Base-by-base conservation (phyloP, 345 rosid genomes). In the Moringa oleifera region DNA sequence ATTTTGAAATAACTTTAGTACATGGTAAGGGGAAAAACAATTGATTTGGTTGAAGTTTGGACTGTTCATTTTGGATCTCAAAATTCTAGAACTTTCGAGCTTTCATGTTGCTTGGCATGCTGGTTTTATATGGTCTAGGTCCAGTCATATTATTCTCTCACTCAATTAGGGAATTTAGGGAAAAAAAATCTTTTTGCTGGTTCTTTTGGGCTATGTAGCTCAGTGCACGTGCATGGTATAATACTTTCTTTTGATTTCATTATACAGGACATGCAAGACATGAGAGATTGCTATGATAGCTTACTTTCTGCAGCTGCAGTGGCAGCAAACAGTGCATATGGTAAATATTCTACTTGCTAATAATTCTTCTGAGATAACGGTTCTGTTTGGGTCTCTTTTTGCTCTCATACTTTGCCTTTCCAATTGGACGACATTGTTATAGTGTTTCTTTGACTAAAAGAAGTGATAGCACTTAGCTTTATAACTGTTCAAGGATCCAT, bases 241-340 rank as follows among this genome's bases (percentile, higher is more conserved):
- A 28, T 28, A 8, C 33, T 28, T 28, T 8, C 18, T 18, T 46
- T 53, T 64, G 45, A 58, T 49, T 53, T 47, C 51, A 37, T 55
- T 41, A 33, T 61, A 19, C 65, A 95, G 99, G 96, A 89, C 37
- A 85, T 95, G 97, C 95, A 80, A 69, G 85, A 81, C 57, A 89
- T 95, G 90, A 83, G 85, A 76, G 77, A 85, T 56, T 87, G 97
- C 76, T 95, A 89, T n/a, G 99, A 95, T 72, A 87, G 97, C 75
- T 80, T 95, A 64, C 94, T 95, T 66, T 76, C 95, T 54, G 96
- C 97, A 0, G 99, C 99, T 65, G 96, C 97, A 25, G 95, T 86
- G 16, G 82, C 87, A 0, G 97, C 97, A 20, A 95, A 95, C 71
- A 86, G 96, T 66, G 96, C 97, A 56, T 94, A 79, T 65, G 99